phyloP scores from a whole-genome alignment of 768 basidiomycete species.

The Russula compacta region DNA sequence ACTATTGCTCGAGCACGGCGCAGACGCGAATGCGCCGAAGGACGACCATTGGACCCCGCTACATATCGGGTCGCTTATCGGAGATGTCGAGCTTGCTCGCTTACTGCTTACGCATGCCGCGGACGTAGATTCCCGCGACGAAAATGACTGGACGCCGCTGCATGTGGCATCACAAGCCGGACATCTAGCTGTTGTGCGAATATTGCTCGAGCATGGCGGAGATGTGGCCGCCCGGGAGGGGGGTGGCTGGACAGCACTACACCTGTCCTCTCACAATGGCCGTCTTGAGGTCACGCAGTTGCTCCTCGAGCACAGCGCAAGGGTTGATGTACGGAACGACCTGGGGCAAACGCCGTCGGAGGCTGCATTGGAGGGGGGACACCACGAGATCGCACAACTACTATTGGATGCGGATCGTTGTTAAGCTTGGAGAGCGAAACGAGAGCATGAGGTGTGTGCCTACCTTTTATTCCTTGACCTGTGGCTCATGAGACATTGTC shows the following conservation, averaged over 20 bases:
- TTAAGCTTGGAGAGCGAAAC: not conserved
- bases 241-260: not conserved
- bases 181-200: not conserved
- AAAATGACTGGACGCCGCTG: not conserved
- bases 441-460: not conserved
- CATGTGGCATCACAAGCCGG: not conserved
- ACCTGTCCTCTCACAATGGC: not conserved
- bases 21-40: not conserved
- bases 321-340: not conserved
- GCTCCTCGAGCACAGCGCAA: not conserved
- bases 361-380: not conserved
- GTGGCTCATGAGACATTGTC: not conserved
- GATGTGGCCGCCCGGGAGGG: not conserved
- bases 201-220: not conserved
- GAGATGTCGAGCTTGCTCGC: not conserved
- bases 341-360: not conserved
- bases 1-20: not conserved
- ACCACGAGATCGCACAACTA: not conserved
- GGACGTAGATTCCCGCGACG: not conserved
- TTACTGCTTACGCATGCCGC: not conserved
- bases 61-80: not conserved
- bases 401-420: not conserved
- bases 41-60: not conserved
- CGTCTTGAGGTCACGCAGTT: not conserved
- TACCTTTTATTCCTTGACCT: not conserved